Evolutionary conservation across 768 basidiomycete species (phyloP), one percentile per base, ranked within the genome.

Genomic region (Kwoniella mangroviensis): DNA sequence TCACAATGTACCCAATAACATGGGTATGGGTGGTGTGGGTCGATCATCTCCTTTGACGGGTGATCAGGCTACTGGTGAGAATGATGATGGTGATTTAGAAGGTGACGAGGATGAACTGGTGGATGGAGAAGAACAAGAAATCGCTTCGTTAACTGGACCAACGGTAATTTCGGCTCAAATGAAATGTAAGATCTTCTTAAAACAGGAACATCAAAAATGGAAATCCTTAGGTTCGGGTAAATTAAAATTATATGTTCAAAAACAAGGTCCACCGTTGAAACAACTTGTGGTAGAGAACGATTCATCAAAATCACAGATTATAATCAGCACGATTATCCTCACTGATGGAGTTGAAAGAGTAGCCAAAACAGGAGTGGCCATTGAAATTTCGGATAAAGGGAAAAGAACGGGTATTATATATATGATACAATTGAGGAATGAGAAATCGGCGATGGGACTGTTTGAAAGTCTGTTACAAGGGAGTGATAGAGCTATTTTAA

Each of bases 111-210:
- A 83, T 52, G 43, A 54, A 19, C 12, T 10, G 21, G 77, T 83
- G 51, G 78, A 83, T 45, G 58, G 42, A 42, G 58, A 60, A 41
- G 75, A 76, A 63, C 88, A 90, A 74, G 84, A 83, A 13, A 84
- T 85, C 1, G 84, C 84, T 34, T 80, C 86, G 9, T 80, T 84
- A 3, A 81, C 87, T 10, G 93, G 90, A 3, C 92, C 94, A 1
- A 87, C 92, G 5, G 85, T 88, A 12, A 86, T 98, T 71, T 88
- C 92, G 10, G 93, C 92, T 13, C 90, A 93, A 79, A 96, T 94
- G 92, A 94, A 95, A 82, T 98, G 96, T 88, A 99, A 98, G 83
- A 90, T 98, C 24, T 99, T 98, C 85, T 85, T 97, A 57, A 90
- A 98, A 80, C 94, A 96, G 78, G 89, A 92, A 43, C 95, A 98